phyloP scores from a whole-genome alignment of 2,329 filamentous ascomycete genomes.

The Ascosphaera pollenicola region DNA sequence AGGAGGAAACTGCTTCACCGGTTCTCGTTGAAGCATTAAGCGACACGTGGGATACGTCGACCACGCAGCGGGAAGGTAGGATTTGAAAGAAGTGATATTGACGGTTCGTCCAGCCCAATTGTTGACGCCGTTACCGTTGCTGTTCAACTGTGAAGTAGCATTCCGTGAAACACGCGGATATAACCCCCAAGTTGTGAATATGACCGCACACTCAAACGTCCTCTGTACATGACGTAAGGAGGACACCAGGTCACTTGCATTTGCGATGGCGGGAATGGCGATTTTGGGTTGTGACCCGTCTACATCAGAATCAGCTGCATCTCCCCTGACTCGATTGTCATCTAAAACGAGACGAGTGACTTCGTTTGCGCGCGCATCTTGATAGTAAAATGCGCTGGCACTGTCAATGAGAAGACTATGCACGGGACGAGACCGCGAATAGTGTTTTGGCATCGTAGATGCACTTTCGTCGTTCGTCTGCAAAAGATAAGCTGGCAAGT shows the following conservation, averaged over 20 bases:
- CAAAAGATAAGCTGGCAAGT: constrained; percentile 29
- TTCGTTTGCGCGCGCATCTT: constrained; percentile 24
- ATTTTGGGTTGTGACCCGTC: no score
- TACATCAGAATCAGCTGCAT: no score
- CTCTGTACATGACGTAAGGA: constrained; percentile 15
- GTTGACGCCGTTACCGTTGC: background rate
- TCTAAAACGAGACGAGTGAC: constrained; percentile 10
- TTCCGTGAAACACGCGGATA: constrained; percentile 2
- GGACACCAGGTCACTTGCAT: constrained; percentile 4
- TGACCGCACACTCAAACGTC: constrained; percentile 17
- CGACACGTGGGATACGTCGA: constrained; percentile 16
- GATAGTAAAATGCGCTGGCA: constrained; percentile 33
- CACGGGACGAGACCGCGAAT: constrained; percentile 24
- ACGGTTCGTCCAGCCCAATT: background rate
- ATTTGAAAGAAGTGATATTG: constrained; percentile 10
- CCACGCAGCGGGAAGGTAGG: constrained; percentile 18
- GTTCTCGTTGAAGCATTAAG: constrained; percentile 15
- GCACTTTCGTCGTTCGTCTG: constrained; percentile 9
- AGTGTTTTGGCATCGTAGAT: constrained; percentile 12
- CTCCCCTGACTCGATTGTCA: no score
- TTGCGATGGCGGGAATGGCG: constrained; percentile 3
- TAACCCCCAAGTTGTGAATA: constrained; percentile 16
- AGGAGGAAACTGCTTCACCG: constrained; percentile 16
- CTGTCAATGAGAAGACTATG: constrained; percentile 32
- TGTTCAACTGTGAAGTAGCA: constrained; percentile 7